Conservation (phyloP, 345 rosid genomes). For the Arabidopsis thaliana region DNA sequence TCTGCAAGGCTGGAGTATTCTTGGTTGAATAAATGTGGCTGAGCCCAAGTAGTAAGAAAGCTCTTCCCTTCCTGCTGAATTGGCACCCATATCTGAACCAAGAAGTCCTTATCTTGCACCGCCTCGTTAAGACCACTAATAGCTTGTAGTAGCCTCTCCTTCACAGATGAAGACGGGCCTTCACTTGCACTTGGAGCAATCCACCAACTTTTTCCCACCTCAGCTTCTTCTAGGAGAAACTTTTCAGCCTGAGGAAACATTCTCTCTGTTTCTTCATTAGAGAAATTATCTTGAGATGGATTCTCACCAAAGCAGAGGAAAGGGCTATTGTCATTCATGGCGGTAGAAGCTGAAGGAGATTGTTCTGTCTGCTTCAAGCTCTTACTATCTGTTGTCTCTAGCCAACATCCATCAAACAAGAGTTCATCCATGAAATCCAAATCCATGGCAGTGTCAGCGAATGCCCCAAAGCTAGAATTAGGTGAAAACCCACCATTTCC, state of each 20-base stretch:
- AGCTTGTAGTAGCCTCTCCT: conserved; percentile 63
- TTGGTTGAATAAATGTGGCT: conserved; percentile 69
- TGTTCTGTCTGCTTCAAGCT: conserved; percentile 49
- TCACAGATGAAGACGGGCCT: conserved; percentile 54
- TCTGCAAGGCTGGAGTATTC: conserved; percentile 61
- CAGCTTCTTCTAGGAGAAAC: conserved; percentile 52
- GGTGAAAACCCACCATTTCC: conserved; percentile 52
- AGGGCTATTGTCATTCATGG: conserved; percentile 41
- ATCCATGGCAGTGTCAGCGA: conserved; percentile 68
- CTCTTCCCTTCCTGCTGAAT: conserved; percentile 62
- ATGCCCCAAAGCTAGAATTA: conserved; percentile 51
- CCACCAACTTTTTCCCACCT: conserved; percentile 67
- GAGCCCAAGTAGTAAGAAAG: conserved; percentile 73
- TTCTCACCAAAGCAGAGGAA: conserved; percentile 41
- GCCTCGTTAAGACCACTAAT: conserved; percentile 57
- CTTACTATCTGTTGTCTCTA: conserved; percentile 62
- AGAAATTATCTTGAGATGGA: conserved; percentile 41
- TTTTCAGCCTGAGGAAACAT: conserved; percentile 30
- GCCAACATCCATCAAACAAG: conserved; percentile 81
- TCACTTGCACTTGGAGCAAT: conserved; percentile 56
- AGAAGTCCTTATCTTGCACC: conserved; percentile 61
- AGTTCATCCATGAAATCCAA: conserved; percentile 90
- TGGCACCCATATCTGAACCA: conserved; percentile 92
- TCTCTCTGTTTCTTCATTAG: conserved; percentile 43
- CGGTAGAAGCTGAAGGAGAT: conserved; percentile 41